Evolutionary conservation across 768 basidiomycete species (phyloP), one percentile per base, ranked within the genome.

Genomic region (Mycena pura): DNA sequence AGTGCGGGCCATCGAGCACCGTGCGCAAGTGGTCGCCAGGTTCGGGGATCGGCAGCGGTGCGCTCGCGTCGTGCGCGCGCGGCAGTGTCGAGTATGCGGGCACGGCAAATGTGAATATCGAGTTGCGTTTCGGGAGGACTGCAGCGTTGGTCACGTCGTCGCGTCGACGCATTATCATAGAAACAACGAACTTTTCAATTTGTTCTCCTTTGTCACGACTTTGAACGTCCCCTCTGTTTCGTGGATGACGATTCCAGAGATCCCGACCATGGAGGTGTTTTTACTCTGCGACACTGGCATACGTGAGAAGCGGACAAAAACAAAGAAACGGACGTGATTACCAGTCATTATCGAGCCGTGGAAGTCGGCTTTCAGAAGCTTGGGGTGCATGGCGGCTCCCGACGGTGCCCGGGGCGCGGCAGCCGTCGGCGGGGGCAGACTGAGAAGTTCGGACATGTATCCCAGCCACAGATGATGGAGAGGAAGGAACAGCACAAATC

Each of bases 181-280:
- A 34, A 0, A 21, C n/a, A 9, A 60, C 72, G n/a, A 61, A 92
- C 94, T 74, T 77, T 96, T 95, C 32, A 91, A 71, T 57, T 84
- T 77, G 67, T 93, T 80, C 40, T 83, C 77, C 50, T 73, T 77
- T 2, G 93, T 96, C 27, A 96, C 82, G 49, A 96, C 77, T 70
- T 88, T 91, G 81, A 96, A 95, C 0, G 89, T 87, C 56, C 94
- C 93, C 70, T 94, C 92, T 1, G 93, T 93, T 73, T 97, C 95
- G 69, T 92, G 90, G 4, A 95, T 80, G 36, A 96, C 87, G 52
- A 96, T 94, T 3, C 95, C 95, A 1, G 86, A 84, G 4, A 90
- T 69, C 0, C 90, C 89, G 10, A 95, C 79, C 0, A 95, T 79
- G 59, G 85, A 87, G 0, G 89, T 82, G 68, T 95, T 95, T 69